Evolutionary conservation across 2,329 filamentous ascomycete genomes (phyloP), one percentile per base, ranked within the genome.

Genomic region (Hypoxylon sp.): DNA sequence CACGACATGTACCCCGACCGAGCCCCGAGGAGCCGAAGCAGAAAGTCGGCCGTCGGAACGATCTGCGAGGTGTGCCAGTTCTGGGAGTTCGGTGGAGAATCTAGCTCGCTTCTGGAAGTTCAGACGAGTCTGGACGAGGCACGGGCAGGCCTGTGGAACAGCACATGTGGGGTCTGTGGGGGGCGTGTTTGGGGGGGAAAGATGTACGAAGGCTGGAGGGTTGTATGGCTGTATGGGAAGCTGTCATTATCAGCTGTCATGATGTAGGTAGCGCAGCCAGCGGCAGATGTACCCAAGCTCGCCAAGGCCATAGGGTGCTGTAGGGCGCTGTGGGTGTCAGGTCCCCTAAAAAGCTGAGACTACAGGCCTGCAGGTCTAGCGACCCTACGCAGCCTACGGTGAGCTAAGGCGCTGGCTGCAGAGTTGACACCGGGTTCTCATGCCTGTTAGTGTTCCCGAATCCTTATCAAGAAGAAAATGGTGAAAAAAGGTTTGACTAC

Each of bases 41-140:
- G 18, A 41, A 23, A 43, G 48, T 43, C 57, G 40, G 52, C 52
- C 40, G 40, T 29, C 48, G 51, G 37, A 33, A 47, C 24, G 18
- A 41, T 35, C 31, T 35, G 31, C 31, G 31, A 35, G 31, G 31
- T 35, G n/a, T 17, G 6, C 31, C 31, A 35, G 31, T 43, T 23
- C 26, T 24, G 29, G 23, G 26, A 37, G 29, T 41, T 40, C 8
- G 23, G 13, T 10, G 23, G 29, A 6, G 13, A 40, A 33, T 35
- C 52, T 62, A 62, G 56, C 52, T 62, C 56, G 53, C 49, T 63
- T 63, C 56, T 63, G 56, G 56, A 55, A 59, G 51, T 62, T 47
- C 53, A 51, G 47, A 46, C 42, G 51, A 59, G 51, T 62, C 43
- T 52, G 48, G 47, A 46, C 42, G 37, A 41, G 52, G 40, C 41